Evolutionary conservation across 176 grass and related monocot species (phyloP), one percentile per base, ranked within the genome.

Genomic region (Oryza longistaminata): DNA sequence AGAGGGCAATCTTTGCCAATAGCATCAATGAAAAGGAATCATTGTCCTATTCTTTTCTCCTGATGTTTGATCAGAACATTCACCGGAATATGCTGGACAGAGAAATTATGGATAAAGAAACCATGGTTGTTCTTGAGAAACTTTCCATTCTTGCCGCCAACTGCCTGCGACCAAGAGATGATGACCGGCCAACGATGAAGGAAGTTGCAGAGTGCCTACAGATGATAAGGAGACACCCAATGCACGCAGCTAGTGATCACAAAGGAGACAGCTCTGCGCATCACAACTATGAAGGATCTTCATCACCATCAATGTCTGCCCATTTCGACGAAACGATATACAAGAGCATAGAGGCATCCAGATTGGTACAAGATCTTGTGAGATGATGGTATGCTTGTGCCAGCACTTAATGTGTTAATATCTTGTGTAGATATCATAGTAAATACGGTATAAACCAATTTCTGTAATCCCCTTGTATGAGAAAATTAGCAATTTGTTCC

Each of bases 1-100:
- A 91, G 64, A 94, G 73, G 75, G 79, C 86, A 24, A 72, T 93
- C 4, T 81, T 6, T 31, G 5, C 17, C 6, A 6, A 16, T 25
- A 60, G 82, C 58, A 87, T 87, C 44, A 64, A 53, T 6, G n/a
- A 37, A 5, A 37, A 81, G 66, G 14, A 50, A 16, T 66, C 79
- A 2, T 35, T 71, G 7, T 53, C 66, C 13, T 8, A 81, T 49
- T 52, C 3, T 40, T 42, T 81, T 11, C 45, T 39, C 21, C 6
- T 39, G 19, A 58, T 58, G 79, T 71, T 81, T 58, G 24, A 39
- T 46, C 19, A 70, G 45, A 70, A 55, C 66, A 58, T 39, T 13
- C 66, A 39, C 48, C 31, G 2, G 2, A 6, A n/a, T 58, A 55
- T 81, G 79, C 46, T 81, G 46, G 78, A 81, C 1, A 2, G 11